phyloP scores from a whole-genome alignment of 129 eudicot species.

The Tagetes erecta region DNA sequence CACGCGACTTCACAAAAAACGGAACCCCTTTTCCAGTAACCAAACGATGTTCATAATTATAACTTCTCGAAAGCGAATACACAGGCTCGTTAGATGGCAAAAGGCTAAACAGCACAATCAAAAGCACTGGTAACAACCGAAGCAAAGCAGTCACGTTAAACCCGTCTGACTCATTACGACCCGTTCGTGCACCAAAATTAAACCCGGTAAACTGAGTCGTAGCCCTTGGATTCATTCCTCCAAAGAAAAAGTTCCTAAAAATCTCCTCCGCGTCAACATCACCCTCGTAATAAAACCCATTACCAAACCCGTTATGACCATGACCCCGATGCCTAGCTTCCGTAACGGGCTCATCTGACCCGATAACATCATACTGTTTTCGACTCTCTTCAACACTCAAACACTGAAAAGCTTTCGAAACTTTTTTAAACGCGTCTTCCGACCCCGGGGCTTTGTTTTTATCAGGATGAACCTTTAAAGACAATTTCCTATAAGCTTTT shows the following conservation, averaged over 20 bases:
- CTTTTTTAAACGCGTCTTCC: constrained; percentile 74
- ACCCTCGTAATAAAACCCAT: constrained; percentile 59
- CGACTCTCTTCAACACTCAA: constrained; percentile 64
- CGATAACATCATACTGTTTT: constrained; percentile 56
- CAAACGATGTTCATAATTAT: constrained; percentile 40
- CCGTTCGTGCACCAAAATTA: constrained; percentile 54
- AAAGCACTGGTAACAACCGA: constrained; percentile 60
- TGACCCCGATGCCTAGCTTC: constrained; percentile 36
- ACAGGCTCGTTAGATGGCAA: constrained; percentile 64
- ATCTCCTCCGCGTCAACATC: constrained; percentile 82
- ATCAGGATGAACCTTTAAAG: constrained; percentile 83
- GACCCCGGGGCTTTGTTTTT: constrained; percentile 80
- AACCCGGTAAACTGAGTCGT: constrained; percentile 61
- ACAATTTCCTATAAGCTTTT: constrained; percentile 73
- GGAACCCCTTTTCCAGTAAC: constrained; percentile 65
- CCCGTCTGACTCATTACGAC: constrained; percentile 43
- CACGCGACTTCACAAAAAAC: constrained; percentile 54
- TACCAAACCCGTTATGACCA: constrained; percentile 52
- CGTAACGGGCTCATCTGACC: constrained; percentile 61
- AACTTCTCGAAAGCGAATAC: constrained; percentile 51
- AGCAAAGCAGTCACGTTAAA: constrained; percentile 40
- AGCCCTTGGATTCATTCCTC: constrained; percentile 64
- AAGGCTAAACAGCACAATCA: constrained; percentile 56
- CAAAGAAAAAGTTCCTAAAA: constrained; percentile 80
- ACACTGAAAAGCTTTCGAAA: constrained; percentile 76